These are phyloP conservation scores for Gentiana macrophylla DNA, from an alignment of 257 asterid species.

Conservation along the genomic window DNA sequence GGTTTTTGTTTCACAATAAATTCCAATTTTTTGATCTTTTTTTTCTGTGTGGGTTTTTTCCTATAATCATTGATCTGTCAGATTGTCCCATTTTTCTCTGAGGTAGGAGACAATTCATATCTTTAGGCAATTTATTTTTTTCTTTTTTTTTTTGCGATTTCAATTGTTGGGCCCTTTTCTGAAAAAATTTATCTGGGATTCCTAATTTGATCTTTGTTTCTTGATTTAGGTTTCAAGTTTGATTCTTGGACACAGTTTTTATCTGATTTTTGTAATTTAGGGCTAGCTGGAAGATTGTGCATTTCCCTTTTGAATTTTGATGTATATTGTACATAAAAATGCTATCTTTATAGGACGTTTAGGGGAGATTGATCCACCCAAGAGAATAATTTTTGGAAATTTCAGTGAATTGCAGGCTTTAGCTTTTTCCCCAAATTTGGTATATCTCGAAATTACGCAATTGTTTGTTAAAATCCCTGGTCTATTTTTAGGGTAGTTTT, in stretches of 20 bases:
- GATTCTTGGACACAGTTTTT: not conserved
- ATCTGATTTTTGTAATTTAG: not conserved
- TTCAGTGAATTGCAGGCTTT: too few species aligned
- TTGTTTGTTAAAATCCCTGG: too few species aligned
- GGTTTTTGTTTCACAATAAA: not conserved
- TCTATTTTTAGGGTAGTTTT: too few species aligned
- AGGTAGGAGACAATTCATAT: slow-evolving; percentile 4
- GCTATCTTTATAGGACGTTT: not conserved
- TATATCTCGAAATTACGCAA: too few species aligned
- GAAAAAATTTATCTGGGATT: not conserved
- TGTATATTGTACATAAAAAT: not conserved
- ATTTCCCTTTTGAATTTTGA: not conserved
- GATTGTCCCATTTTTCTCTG: slow-evolving; percentile 4
- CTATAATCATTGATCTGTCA: slow-evolving; percentile 12
- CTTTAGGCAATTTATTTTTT: not conserved
- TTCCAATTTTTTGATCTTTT: not conserved
- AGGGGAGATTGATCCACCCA: not conserved
- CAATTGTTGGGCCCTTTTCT: not conserved
- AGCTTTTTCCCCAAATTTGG: too few species aligned
- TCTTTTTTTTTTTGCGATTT: not conserved
- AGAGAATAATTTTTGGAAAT: not conserved
- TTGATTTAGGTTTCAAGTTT: not conserved
- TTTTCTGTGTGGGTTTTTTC: not conserved
- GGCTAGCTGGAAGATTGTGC: not conserved
- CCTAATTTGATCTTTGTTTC: not conserved